Evolutionary conservation across 108 stramenopile species (phyloP), one percentile per base, ranked within the genome.

Genomic region (Nitzschia palea): DNA sequence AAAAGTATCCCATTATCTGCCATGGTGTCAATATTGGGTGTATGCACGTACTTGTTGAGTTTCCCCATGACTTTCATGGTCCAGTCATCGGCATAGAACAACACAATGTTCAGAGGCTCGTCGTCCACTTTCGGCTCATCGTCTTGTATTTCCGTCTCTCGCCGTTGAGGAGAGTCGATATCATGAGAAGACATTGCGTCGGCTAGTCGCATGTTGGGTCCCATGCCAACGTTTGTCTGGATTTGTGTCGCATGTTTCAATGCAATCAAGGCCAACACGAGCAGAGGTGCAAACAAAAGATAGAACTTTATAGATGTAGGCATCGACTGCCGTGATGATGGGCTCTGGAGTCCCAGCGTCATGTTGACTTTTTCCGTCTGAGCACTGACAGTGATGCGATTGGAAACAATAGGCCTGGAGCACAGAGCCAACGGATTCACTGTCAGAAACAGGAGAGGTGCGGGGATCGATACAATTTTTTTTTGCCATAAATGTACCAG

Each of bases 1-100:
- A 93, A 93, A 27, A 86, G 57, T 12, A 93, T 73, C 20, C 92
- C 92, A 4, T 86, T 53, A 18, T 74, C 60, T 25, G 92, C 89
- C 63, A 93, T 70, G 23, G 59, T 61, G 59, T 89, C 88, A 27
- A 93, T 77, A 45, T 76, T 68, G 4, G 92, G 92, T 3, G 80
- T 81, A 2, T 77, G 34, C 22, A 81, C 76, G 25, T 61, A 23
- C 0, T 47, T 45, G 52, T 81, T 69, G 5, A 81, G 43, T 20
- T 67, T 71, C 27, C 80, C 80, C 17, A 81, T 26, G 8, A 68
- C 61, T 15, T 63, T 75, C 74, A 71, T 51, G 0, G 74, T 69
- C 86, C 82, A 83, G 43, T 86, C 86, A 64, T 86, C 86, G 0
- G 76, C 82, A 58, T 83, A 86, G 30, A 86, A 70, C 6, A 86